Evolutionary conservation across 306 rosid species (phyloP).

Genomic region (Mimosa bimucronata): DNA sequence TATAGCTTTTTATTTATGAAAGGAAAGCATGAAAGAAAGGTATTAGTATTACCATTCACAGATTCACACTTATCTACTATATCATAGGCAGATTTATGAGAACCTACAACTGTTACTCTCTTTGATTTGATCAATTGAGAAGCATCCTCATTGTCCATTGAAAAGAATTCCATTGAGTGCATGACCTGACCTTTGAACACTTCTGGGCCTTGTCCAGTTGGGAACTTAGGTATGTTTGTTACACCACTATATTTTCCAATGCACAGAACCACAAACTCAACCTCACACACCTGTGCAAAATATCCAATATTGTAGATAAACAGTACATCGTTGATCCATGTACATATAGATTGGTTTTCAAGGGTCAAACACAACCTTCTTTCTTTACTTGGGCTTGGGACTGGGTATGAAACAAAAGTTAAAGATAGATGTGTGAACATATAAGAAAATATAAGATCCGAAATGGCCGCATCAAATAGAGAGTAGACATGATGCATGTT

Average conservation of each 20-base stretch:
- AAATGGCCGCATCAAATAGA: too few species aligned
- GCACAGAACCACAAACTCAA: constrained; percentile 64
- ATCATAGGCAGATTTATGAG: constrained; percentile 57
- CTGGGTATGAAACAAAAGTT: too few species aligned
- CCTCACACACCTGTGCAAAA: constrained; percentile 41
- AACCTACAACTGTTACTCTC: constrained; percentile 49
- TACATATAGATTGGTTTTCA: too few species aligned
- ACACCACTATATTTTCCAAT: constrained; percentile 57
- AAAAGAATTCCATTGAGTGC: constrained; percentile 60
- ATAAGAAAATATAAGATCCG: too few species aligned
- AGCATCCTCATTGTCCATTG: constrained; percentile 40
- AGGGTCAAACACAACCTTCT: too few species aligned
- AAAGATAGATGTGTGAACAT: too few species aligned
- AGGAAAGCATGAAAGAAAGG: neutral
- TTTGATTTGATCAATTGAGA: constrained; percentile 49
- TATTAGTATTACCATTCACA: constrained; percentile 46
- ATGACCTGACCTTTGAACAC: constrained; percentile 53
- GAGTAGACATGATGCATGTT: too few species aligned
- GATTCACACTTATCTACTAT: constrained; percentile 59
- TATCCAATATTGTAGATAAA: neutral
- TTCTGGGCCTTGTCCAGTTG: constrained; percentile 55
- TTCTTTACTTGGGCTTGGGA: too few species aligned
- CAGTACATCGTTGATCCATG: too few species aligned
- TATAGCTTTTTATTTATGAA: neutral
- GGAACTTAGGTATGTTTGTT: constrained; percentile 57